Conservation (phyloP, 495 filamentous ascomycete genomes). For the Neurospora hispaniola region DNA sequence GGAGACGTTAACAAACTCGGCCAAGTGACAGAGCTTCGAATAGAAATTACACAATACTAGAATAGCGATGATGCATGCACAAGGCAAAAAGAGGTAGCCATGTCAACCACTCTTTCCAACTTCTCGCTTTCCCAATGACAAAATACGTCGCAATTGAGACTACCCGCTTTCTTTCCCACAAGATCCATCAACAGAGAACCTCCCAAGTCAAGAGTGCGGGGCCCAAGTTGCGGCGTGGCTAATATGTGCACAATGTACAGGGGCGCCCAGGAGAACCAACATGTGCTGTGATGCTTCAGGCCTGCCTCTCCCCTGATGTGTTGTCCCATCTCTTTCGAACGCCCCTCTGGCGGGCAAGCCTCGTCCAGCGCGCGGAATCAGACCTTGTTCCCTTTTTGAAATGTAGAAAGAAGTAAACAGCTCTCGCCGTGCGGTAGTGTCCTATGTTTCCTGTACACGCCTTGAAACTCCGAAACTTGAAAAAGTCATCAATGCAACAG, state of each 20-base stretch:
- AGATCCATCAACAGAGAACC: conserved; percentile 1
- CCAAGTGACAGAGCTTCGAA: conserved; percentile 5
- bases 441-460: conserved; percentile 11
- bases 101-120: not conserved
- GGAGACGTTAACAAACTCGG: not conserved
- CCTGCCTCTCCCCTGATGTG: not conserved
- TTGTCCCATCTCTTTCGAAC: not conserved
- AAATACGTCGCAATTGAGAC: not conserved
- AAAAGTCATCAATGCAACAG: not conserved
- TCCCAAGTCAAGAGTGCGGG: not conserved
- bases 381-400: not conserved
- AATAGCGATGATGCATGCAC: conserved; percentile 13
- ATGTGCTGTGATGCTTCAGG: not conserved
- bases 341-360: not conserved
- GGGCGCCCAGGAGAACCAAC: not conserved
- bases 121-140: conserved; percentile 4
- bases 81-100: not conserved
- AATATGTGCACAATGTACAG: conserved; percentile 2
- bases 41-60: conserved; percentile 34
- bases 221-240: not conserved
- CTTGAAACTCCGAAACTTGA: conserved; percentile 13
- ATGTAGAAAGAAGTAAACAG: conserved; percentile 7
- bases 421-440: conserved; percentile 13
- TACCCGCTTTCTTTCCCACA: not conserved
- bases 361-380: not conserved